Conservation (phyloP, 2,329 filamentous ascomycete species). For the Cercospora janseana region DNA sequence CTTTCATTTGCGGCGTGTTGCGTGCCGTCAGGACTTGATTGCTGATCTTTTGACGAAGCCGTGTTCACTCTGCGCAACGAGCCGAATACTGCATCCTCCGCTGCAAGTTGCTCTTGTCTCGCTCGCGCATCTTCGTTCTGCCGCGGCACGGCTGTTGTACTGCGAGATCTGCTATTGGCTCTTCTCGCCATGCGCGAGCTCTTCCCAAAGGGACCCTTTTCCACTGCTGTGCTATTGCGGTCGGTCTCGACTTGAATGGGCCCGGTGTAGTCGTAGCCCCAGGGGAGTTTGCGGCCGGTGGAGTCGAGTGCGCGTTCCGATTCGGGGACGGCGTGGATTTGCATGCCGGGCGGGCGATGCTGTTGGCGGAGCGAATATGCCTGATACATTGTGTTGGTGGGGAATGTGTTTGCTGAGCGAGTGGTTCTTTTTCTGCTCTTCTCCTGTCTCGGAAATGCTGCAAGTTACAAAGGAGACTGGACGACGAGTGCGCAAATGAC, state of each 20-base stretch:
- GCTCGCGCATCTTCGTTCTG: constrained; percentile 56
- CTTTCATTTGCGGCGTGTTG: constrained; percentile 29
- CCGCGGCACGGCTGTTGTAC: constrained; percentile 57
- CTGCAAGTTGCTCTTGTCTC: constrained; percentile 45
- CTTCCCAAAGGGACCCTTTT: constrained; percentile 61
- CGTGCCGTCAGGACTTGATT: constrained; percentile 30
- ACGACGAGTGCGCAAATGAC: neutral
- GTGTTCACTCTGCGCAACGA: constrained; percentile 29
- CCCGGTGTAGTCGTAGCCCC: constrained; percentile 52
- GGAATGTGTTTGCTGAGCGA: neutral
- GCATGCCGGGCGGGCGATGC: constrained; percentile 48
- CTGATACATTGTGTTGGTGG: constrained; percentile 14
- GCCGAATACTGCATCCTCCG: constrained; percentile 50
- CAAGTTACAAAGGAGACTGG: neutral
- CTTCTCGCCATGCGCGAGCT: constrained; percentile 36
- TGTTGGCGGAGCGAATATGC: constrained; percentile 18
- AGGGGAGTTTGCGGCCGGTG: constrained; percentile 60
- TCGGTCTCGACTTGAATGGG: constrained; percentile 16
- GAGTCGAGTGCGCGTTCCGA: constrained; percentile 61
- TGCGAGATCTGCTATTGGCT: constrained; percentile 22
- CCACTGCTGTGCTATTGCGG: constrained; percentile 51
- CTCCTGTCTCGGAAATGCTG: neutral
- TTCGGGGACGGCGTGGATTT: constrained; percentile 64
- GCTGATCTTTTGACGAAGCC: constrained; percentile 34
- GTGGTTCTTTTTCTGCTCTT: no score